Conservation (phyloP, 192 early-diverging fungal species). For the Spizellomyces sp. region DNA sequence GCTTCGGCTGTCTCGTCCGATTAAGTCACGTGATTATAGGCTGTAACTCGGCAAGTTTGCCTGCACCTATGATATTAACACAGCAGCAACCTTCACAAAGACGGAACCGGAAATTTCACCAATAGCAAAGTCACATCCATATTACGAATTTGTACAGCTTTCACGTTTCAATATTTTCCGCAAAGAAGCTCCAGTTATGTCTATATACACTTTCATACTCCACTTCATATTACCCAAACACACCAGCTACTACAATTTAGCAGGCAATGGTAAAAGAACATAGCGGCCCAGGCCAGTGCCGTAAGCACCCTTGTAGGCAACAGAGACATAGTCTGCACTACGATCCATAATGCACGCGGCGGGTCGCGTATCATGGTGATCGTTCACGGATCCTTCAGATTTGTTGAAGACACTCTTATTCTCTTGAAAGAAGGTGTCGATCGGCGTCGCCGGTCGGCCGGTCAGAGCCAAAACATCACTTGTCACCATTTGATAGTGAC, state of each 20-base stretch:
- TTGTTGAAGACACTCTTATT: constrained; percentile 2
- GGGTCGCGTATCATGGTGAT: background rate
- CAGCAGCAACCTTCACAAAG: too few species aligned
- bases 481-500: background rate
- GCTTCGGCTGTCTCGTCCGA: too few species aligned
- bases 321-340: background rate
- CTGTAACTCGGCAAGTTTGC: too few species aligned
- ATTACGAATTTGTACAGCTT: too few species aligned
- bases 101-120: too few species aligned
- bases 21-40: too few species aligned
- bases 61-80: too few species aligned
- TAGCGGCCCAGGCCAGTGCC: background rate
- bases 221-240: too few species aligned
- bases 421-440: constrained; percentile 10
- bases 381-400: background rate
- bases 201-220: too few species aligned
- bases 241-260: background rate
- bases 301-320: background rate
- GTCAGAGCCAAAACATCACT: background rate
- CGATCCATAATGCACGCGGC: background rate
- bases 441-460: background rate
- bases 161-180: too few species aligned
- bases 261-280: background rate
- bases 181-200: too few species aligned
- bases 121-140: too few species aligned